Conservation (phyloP, 495 filamentous ascomycete species). For the Amphirosellinia nigrospora region DNA sequence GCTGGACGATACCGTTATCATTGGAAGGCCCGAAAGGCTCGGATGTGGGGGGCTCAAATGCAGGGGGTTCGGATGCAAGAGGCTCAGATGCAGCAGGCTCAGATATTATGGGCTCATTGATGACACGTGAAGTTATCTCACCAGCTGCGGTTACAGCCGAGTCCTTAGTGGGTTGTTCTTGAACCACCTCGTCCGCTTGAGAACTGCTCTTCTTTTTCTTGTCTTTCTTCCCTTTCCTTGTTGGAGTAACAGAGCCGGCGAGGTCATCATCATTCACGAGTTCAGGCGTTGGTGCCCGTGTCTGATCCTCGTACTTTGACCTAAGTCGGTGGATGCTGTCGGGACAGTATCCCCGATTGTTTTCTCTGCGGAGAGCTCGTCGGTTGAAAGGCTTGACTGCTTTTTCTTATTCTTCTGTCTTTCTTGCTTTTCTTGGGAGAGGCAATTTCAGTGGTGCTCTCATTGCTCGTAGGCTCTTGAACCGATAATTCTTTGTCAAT, state of each 20-base stretch:
- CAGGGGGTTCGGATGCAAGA: background rate
- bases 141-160: background rate
- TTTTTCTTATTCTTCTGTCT: slow-evolving; percentile 30
- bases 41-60: background rate
- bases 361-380: slow-evolving; percentile 24
- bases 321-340: background rate
- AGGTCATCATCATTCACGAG: slow-evolving; percentile 12
- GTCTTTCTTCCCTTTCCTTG: slow-evolving; percentile 28
- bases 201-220: slow-evolving; percentile 23
- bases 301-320: slow-evolving; percentile 6
- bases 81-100: background rate
- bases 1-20: background rate
- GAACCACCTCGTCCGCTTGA: background rate
- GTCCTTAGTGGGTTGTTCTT: background rate
- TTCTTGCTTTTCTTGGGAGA: slow-evolving; percentile 26
- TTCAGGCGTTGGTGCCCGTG: slow-evolving; percentile 9
- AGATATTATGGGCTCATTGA: background rate
- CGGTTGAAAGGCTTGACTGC: slow-evolving; percentile 8
- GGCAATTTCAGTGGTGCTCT: background rate
- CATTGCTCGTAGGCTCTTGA: slow-evolving; percentile 11
- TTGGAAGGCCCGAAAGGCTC: slow-evolving; percentile 8
- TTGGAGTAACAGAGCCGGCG: background rate
- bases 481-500: background rate
- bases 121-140: background rate
- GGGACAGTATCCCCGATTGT: slow-evolving; percentile 4